phyloP scores from a whole-genome alignment of 2,329 filamentous ascomycete species.

The Fusarium metavorans region DNA sequence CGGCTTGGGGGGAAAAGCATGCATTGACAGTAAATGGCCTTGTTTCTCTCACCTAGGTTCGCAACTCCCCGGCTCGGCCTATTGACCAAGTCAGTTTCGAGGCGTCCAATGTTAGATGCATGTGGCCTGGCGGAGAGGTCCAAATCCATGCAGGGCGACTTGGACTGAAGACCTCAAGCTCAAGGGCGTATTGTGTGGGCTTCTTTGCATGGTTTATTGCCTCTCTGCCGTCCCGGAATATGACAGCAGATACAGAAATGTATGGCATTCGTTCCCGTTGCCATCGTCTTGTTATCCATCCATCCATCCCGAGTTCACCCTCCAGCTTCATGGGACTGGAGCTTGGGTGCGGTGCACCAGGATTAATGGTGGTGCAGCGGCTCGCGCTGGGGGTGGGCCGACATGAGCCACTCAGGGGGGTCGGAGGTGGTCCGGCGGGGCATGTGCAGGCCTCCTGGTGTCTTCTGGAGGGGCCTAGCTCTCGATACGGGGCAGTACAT shows the following conservation, averaged over 20 bases:
- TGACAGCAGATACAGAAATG: background rate
- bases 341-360: background rate
- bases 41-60: background rate
- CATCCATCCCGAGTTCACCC: background rate
- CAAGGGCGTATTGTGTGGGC: background rate
- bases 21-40: background rate
- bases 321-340: background rate
- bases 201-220: background rate
- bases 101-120: slow-evolving; percentile 8
- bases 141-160: background rate
- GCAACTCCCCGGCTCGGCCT: slow-evolving; percentile 22
- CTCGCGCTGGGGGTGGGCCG: slow-evolving; percentile 11
- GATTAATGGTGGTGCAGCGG: background rate
- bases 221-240: background rate
- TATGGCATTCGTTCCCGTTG: background rate
- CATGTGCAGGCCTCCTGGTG: background rate
- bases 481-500: slow-evolving; percentile 42
- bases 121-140: background rate
- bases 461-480: background rate
- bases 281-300: background rate
- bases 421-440: slow-evolving; percentile 26
- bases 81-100: slow-evolving; percentile 22
- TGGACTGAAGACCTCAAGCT: background rate
- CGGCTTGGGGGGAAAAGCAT: background rate
- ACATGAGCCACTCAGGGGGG: slow-evolving; percentile 13